Evolutionary conservation across 257 asterid species (phyloP).

Genomic region (Gentiana straminea): DNA sequence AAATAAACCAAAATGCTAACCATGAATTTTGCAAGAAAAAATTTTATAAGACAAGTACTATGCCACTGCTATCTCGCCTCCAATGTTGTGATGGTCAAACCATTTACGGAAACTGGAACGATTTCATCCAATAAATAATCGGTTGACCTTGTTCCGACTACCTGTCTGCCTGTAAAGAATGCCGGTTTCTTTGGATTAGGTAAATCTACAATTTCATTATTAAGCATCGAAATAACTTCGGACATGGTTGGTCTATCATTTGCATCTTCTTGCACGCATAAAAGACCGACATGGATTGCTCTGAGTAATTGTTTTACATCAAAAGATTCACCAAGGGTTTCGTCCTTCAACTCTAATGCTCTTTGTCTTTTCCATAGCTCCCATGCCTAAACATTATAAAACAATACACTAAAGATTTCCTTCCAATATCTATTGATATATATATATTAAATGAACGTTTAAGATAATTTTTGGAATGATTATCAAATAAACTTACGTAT

Average conservation of each 20-base stretch:
- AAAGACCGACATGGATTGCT: constrained; percentile 38
- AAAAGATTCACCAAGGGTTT: constrained; percentile 22
- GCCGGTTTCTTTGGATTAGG: constrained; percentile 32
- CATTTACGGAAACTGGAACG: constrained; percentile 6
- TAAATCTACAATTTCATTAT: constrained; percentile 23
- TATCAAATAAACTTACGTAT: constrained; percentile 27
- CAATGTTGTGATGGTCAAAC: constrained; percentile 6
- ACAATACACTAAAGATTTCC: too few relatives aligned
- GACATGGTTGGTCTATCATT: constrained; percentile 37
- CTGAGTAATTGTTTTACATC: constrained; percentile 20
- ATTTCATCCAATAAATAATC: neutral
- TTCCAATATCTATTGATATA: too few relatives aligned
- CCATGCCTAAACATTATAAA: constrained; percentile 36
- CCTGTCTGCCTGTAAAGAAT: constrained; percentile 24
- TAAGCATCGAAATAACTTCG: constrained; percentile 38
- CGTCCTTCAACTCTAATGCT: constrained; percentile 36
- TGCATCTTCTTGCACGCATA: constrained; percentile 44
- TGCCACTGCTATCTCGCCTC: constrained; percentile 10
- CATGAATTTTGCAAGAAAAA: too few relatives aligned
- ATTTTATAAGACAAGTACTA: too few relatives aligned
- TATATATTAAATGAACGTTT: neutral
- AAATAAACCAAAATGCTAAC: too few relatives aligned
- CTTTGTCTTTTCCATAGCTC: constrained; percentile 34
- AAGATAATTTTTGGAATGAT: neutral
- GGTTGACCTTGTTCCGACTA: constrained; percentile 3